Conservation (phyloP, 1,284 basidiomycete species). For the Puccinia brachypodii region DNA sequence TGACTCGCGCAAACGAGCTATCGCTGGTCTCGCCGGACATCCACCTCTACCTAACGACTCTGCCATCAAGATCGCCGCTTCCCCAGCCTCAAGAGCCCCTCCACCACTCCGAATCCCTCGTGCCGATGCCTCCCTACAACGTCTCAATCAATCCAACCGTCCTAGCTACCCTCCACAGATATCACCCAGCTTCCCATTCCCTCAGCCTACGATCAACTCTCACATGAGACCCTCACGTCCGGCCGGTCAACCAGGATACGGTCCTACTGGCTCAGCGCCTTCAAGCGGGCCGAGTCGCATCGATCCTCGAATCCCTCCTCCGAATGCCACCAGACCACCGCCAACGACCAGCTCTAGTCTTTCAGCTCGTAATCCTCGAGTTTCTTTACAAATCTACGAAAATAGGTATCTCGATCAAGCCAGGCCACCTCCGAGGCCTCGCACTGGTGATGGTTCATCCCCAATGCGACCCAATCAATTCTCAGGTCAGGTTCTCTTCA, state of each 20-base stretch:
- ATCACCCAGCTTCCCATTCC: constrained; percentile 36
- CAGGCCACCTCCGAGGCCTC: constrained; percentile 24
- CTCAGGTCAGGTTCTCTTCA: constrained; percentile 10
- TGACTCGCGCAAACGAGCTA: constrained; percentile 10
- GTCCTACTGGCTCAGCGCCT: neutral
- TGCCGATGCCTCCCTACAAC: neutral
- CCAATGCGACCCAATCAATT: constrained; percentile 12
- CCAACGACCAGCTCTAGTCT: constrained; percentile 11
- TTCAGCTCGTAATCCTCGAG: neutral
- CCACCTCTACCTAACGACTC: constrained; percentile 42
- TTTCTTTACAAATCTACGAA: constrained; percentile 27
- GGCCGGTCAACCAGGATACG: constrained; percentile 24
- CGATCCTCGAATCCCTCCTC: neutral
- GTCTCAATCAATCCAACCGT: neutral
- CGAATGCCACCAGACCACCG: constrained; percentile 2
- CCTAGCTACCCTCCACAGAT: constrained; percentile 10
- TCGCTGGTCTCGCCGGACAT: constrained; percentile 2
- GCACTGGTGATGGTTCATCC: constrained; percentile 28
- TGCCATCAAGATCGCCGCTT: neutral
- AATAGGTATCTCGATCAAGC: constrained; percentile 28
- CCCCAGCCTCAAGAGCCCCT: neutral
- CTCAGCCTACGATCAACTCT: constrained; percentile 28
- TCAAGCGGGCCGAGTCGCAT: constrained; percentile 19
- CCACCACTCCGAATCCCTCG: constrained; percentile 30
- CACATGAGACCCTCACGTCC: constrained; percentile 24